Percentiles rank a stretch among this genome's conserved stretches.
Evolutionary conservation across 2,329 filamentous ascomycete genomes (phyloP).

Genomic region (Fusarium graminum): DNA sequence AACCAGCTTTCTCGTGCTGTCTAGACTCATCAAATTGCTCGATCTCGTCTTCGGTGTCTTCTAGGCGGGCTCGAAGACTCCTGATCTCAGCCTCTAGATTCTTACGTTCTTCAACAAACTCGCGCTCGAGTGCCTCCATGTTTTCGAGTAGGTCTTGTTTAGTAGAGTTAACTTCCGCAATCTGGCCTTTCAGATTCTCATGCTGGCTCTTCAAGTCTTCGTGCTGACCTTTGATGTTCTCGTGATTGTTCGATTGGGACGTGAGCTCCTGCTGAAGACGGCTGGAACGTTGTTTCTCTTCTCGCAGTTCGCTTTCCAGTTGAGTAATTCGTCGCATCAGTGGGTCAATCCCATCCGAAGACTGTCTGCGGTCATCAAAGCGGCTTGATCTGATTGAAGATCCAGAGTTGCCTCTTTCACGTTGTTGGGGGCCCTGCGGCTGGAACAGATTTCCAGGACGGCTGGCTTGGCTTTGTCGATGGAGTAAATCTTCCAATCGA

Average conservation of each 20-base stretch:
- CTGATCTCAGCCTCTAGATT: slow-evolving; percentile 85
- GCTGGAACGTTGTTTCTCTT: slow-evolving; percentile 77
- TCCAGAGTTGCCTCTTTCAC: slow-evolving; percentile 64
- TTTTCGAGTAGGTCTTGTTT: slow-evolving; percentile 96
- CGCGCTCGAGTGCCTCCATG: slow-evolving; percentile 89
- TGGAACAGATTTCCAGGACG: slow-evolving; percentile 70
- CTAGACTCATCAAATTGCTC: slow-evolving; percentile 85
- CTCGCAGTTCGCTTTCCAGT: slow-evolving; percentile 82
- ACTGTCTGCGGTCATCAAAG: slow-evolving; percentile 60
- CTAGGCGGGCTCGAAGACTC: slow-evolving; percentile 79
- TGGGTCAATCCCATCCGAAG: slow-evolving; percentile 62
- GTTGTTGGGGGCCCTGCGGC: slow-evolving; percentile 59
- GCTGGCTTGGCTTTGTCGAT: slow-evolving; percentile 78
- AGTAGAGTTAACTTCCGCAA: slow-evolving; percentile 89
- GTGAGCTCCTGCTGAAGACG: slow-evolving; percentile 78
- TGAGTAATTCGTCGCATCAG: slow-evolving; percentile 65
- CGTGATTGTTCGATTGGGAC: slow-evolving; percentile 67
- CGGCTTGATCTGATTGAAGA: slow-evolving; percentile 62
- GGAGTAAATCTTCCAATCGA: slow-evolving; percentile 90
- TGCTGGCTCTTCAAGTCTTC: slow-evolving; percentile 65
- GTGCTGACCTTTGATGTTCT: slow-evolving; percentile 70
- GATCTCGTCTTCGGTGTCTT: slow-evolving; percentile 92
- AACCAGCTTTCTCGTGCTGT: slow-evolving; percentile 81
- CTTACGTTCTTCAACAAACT: slow-evolving; percentile 87
- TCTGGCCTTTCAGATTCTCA: slow-evolving; percentile 71